Percentiles rank a stretch among this genome's conserved stretches.
phyloP scores from a whole-genome alignment of 371 early-diverging fungal genomes.

The Lichtheimia corymbifera region DNA sequence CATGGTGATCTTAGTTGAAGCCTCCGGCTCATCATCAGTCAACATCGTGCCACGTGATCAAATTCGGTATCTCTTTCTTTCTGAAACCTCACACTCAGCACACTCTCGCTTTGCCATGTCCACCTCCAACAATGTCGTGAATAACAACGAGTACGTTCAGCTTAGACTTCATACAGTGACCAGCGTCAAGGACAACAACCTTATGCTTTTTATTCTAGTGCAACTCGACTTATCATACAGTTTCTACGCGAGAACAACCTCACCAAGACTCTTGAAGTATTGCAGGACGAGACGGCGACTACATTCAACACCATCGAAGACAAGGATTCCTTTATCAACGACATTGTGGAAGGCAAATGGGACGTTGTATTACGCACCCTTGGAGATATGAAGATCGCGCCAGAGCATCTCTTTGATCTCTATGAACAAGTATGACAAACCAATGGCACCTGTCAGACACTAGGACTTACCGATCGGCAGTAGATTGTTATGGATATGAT shows the following conservation, averaged over 20 bases:
- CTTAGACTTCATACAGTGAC: no score
- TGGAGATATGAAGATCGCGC: slow-evolving; percentile 68
- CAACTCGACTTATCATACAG: slow-evolving; percentile 83
- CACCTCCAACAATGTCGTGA: no score
- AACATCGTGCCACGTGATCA: no score
- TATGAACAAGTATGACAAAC: slow-evolving; percentile 80
- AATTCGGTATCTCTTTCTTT: no score
- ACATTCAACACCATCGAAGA: slow-evolving; percentile 88
- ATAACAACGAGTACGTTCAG: no score
- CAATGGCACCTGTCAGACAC: no score
- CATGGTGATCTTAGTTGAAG: no score
- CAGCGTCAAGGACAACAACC: not conserved
- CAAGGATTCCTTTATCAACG: slow-evolving; percentile 69
- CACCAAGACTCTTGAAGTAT: slow-evolving; percentile 63
- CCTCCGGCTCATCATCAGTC: no score
- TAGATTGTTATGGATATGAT: slow-evolving; percentile 81
- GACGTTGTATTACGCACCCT: slow-evolving; percentile 79
- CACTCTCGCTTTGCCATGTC: no score
- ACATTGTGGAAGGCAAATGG: slow-evolving; percentile 85
- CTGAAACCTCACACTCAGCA: no score
- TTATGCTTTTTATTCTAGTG: slow-evolving; percentile 1
- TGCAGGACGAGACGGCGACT: slow-evolving; percentile 86
- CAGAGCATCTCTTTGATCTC: slow-evolving; percentile 73
- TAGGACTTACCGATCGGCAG: not conserved
- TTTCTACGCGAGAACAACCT: slow-evolving; percentile 91